Base-by-base conservation (phyloP, 352 stramenopile genomes). In the Globisporangium yorkense region DNA sequence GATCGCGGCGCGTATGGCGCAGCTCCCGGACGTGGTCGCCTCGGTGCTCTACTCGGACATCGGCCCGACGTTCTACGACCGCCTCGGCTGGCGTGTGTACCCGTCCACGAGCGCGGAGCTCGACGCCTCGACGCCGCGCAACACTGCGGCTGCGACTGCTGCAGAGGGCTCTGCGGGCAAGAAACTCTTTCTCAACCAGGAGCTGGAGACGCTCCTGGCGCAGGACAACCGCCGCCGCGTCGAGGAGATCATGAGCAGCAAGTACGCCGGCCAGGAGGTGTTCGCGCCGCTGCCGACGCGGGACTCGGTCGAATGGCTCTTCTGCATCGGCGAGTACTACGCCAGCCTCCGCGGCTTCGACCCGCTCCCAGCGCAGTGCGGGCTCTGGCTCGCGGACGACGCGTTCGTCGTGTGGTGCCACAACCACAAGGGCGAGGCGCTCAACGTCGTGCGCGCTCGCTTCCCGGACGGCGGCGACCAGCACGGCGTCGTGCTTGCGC, bases 31-130 rank as follows among this genome's bases (percentile, higher is more conserved):
- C 0, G 61, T 74, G 7, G 39, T 85, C 15, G 63, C 60, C 7
- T 89, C 79, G 2, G 74, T 74, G 31, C 62, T 90, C 10, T 88
- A 87, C 56, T 88, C 80, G 31, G 77, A 88, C 52, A 84, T 90
- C 55, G 77, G 80, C 1, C 71, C 80, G 24, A 73, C 56, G n/a
- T 88, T 71, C 60, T 90, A 90, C 60, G 74, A 80, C 56, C 67
- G 60, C 2, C 70, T 87, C 18, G 77, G 80, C 18, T 90, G 80
- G 80, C 71, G 59, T 3, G 46, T 78, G 21, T 63, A 87, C 64
- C 61, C 75, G 40, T 87, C 75, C 0, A 70, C 61, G 2, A 70
- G 78, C 54, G 77, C 70, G 0, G 68, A 57, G 18, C 39, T 90
- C 16, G 56, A 74, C 15, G 54, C 69, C 7, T 16, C 31, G 0